Percentiles rank a stretch among this genome's conserved stretches.
phyloP scores from a whole-genome alignment of 116 monocot species.

The Trichopus zeylanicus region DNA sequence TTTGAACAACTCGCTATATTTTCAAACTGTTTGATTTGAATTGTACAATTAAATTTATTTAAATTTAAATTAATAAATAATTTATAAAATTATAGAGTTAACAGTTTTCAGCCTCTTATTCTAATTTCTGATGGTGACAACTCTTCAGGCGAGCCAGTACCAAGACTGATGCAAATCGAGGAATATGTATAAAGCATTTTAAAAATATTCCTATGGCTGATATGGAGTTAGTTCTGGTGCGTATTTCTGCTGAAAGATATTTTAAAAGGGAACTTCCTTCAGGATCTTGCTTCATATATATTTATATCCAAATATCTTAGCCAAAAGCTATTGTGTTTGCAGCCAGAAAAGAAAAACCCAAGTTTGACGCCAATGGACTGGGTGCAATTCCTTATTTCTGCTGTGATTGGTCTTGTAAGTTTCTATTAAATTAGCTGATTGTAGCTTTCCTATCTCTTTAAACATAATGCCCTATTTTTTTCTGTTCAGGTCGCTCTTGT shows the following conservation, averaged over 20 bases:
- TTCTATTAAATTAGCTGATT: constrained; percentile 1
- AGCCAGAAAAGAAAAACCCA: constrained; percentile 99
- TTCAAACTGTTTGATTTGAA: too few species aligned
- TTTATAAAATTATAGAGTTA: too few species aligned
- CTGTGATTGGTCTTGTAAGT: constrained; percentile 84
- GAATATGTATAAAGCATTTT: constrained; percentile 79
- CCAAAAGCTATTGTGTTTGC: constrained; percentile 11
- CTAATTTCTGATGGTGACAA: constrained; percentile 5
- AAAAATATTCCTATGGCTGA: constrained; percentile 93
- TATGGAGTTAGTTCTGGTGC: constrained; percentile 91
- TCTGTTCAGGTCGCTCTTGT: constrained; percentile 63
- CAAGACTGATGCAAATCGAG: constrained; percentile 37
- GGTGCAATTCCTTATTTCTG: constrained; percentile 88
- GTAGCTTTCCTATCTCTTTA: constrained; percentile 4
- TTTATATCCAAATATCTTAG: neutral
- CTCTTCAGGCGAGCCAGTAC: constrained; percentile 46
- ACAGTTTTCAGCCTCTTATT: too few species aligned
- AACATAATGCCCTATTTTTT: constrained; percentile 2
- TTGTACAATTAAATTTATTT: too few species aligned
- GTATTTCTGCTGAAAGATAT: constrained; percentile 2
- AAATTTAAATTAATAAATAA: too few species aligned
- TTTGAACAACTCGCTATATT: too few species aligned
- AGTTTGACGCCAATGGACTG: constrained; percentile 98
- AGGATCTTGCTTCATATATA: neutral
- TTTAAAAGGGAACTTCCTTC: neutral